Base-by-base conservation (phyloP, 768 basidiomycete genomes). In the Boletus patriciae region DNA sequence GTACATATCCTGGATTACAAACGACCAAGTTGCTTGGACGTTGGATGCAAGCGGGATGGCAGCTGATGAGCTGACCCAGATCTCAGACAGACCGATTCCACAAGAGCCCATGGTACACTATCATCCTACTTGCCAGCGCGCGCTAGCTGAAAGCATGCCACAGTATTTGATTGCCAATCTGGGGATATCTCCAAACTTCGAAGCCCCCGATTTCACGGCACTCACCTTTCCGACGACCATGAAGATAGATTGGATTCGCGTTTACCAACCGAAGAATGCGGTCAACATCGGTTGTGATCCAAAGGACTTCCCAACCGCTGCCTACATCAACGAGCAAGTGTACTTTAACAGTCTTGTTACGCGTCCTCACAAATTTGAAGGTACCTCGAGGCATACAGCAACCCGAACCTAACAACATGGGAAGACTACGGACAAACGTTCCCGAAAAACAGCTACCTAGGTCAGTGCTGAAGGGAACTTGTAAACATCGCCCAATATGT, bases 211-310 rank as follows among this genome's bases (percentile, higher is more conserved):
- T 73, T 78, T 91, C 48, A 72, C 80, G 18, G 77, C 87, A 56
- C 75, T 96, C 21, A 75, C 73, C 18, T 94, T 92, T 74, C 93
- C 94, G 9, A 71, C 85, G 5, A 76, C 66, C 3, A 86, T 97
- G 90, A 77, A 75, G 46, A 77, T 96, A 41, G 92, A 97, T 68
- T 97, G 88, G 75, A 84, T 98, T 52, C 84, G 95, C 23, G 90
- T 98, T 9, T 98, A 97, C 72, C 95, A 97, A 68, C 83, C 83
- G 3, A 76, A 80, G 65, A 71, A 83, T 59, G 68, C 79, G 31
- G 78, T 83, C 55, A 95, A 94, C 68, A 79, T 92, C 50, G 94
- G 94, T 16, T 98, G 94, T 67, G 86, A 90, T 67, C 94, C 94
- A 13, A 66, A 73, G 44, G 80, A 83, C 43, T 88, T 82, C 69